Evolutionary conservation across 179 eudicot species (phyloP), one percentile per base, ranked within the genome.

Genomic region (Silene coronaria): DNA sequence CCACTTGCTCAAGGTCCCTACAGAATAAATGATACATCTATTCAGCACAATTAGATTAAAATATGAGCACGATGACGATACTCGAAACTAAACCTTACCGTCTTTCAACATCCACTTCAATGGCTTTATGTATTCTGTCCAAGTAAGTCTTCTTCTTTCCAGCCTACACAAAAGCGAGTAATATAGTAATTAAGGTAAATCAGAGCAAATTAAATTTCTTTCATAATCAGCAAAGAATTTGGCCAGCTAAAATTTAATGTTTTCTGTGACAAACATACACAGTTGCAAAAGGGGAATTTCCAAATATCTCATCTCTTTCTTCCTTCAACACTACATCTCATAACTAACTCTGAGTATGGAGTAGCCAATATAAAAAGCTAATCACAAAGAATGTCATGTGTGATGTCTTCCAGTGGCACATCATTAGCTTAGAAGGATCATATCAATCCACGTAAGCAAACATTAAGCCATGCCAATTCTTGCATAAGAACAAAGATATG

Each of bases 1-100:
- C 97, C 81, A 86, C 78, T 84, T 78, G 84, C 82, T 94, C 98
- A 74, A 85, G 88, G 77, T 85, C 86, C 85, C 98, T 94, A 88
- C 82, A 80, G 34, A 82, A 24, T 26, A 67, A 76, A n/a, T 57
- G 19, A 12, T 48, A 58, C 71, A 30, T 66, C 26, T 71, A 71
- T 28, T 53, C 32, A 66, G 58, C 26, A 6, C 69, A 70, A 48
- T n/a, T 42, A 70, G 14, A 17, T 1, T 32, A 19, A n/a, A 3
- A 34, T 28, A 16, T 7, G 12, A 34, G 5, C 26, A 51, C 1
- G 14, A 23, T 24, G 53, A 48, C 51, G 48, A 38, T 24, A 22
- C 57, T 46, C n/a, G 51, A 13, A 65, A 42, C 59, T 26, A 72
- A 63, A 63, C 62, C 84, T 45, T 87, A 93, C 96, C 89, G 71